phyloP scores from a whole-genome alignment of 2,329 filamentous ascomycete species.

The Dactylellina parvicollis region DNA sequence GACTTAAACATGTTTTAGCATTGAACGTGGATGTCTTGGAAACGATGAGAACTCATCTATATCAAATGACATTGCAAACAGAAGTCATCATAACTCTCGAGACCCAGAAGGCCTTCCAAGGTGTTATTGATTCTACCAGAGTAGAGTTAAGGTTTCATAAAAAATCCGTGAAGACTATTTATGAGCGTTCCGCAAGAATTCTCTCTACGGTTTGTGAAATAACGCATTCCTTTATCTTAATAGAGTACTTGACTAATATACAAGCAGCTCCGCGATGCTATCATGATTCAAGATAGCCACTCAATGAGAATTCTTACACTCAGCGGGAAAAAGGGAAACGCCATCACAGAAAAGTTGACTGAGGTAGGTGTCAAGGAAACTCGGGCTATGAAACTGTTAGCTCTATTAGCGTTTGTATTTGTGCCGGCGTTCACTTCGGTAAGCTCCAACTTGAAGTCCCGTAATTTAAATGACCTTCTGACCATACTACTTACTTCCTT shows the following conservation, averaged over 20 bases:
- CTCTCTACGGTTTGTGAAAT: neutral
- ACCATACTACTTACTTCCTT: neutral
- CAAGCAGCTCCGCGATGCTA: conserved; percentile 2
- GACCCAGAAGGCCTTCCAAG: neutral
- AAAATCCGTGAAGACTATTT: neutral
- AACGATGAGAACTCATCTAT: conserved; percentile 1
- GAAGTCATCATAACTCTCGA: neutral
- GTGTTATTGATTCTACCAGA: neutral
- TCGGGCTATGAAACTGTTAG: neutral
- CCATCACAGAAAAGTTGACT: neutral
- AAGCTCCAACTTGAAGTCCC: neutral
- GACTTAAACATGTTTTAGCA: neutral
- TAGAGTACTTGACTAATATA: too few species aligned
- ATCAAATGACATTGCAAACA: neutral
- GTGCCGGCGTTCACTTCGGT: conserved; percentile 3
- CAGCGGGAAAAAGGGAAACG: neutral
- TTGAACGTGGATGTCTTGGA: neutral
- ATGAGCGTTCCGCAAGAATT: conserved; percentile 1
- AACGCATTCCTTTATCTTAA: too few species aligned
- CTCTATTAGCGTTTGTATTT: neutral
- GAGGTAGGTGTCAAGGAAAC: neutral
- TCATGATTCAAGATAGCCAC: conserved; percentile 6
- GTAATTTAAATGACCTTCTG: neutral
- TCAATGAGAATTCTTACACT: neutral
- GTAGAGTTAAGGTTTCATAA: neutral